Evolutionary conservation across 1,139 yeast genomes (phyloP).

Genomic region (Chernovozyma aurita): DNA sequence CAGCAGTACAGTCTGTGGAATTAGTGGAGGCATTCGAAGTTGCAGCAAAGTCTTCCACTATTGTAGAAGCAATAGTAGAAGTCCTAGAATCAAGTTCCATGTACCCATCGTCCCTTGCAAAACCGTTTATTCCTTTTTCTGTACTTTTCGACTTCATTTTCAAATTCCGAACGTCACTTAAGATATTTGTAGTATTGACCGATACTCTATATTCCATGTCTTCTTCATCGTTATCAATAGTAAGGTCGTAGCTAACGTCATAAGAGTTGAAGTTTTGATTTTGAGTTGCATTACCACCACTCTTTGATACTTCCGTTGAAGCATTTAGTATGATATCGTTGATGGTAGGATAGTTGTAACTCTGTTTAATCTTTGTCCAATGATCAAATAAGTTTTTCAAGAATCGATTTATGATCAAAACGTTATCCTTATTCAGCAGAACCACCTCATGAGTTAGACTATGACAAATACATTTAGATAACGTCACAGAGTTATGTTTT

Average conservation of each 20-base stretch:
- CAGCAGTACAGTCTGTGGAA: too few species aligned
- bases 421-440: constrained; percentile 40
- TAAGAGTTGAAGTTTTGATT: constrained; percentile 16
- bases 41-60: not conserved
- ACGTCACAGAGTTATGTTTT: constrained; percentile 39
- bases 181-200: constrained; percentile 16
- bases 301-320: too few species aligned
- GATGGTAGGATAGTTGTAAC: constrained; percentile 15
- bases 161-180: too few species aligned
- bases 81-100: too few species aligned
- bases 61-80: too few species aligned
- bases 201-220: constrained; percentile 13
- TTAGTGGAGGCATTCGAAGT: too few species aligned
- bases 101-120: too few species aligned
- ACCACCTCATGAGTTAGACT: constrained; percentile 50
- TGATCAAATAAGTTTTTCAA: constrained; percentile 44
- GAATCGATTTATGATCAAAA: constrained; percentile 48
- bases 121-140: too few species aligned
- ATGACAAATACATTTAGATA: constrained; percentile 47
- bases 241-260: constrained; percentile 28
- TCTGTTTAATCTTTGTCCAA: constrained; percentile 28
- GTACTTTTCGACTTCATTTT: too few species aligned
- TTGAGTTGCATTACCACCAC: constrained; percentile 1
- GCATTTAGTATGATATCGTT: constrained; percentile 16
- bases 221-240: constrained; percentile 21